Evolutionary conservation across 208 protist species (phyloP), one percentile per base, ranked within the genome.

Genomic region (Acanthamoeba triangularis): DNA sequence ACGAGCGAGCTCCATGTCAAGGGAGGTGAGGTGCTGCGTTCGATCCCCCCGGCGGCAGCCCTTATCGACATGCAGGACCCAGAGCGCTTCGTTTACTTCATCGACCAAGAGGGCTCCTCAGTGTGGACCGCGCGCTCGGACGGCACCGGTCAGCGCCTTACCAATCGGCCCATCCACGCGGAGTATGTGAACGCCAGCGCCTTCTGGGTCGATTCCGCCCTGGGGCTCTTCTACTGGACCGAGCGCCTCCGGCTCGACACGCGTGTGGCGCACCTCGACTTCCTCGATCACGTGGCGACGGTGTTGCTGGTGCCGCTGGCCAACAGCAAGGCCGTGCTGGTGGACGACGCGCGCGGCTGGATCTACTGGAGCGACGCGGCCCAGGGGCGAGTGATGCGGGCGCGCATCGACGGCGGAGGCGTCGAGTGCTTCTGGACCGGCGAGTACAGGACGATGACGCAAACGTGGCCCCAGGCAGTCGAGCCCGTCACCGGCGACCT

Each of bases 121-220:
- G 10, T 78, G 13, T 78, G 69, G 69, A 78, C 69, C 10, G 69
- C 69, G 16, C n/a, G 25, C n/a, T 78, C 69, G 37, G 69, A 78
- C 30, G 69, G 69, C 69, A 78, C 69, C 30, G 69, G 69, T n/a
- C 25, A 44, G 37, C 69, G 69, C 7, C 8, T 78, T 1, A 78
- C 69, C 1, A 7, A 44, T 10, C 69, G 69, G 8, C 7, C 69
- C 69, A 25, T 78, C 69, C 30, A n/a, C 69, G 30, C 30, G 10
- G 69, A 78, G 30, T 10, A 78, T 30, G 69, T 78, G 10, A 25
- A 35, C 8, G 69, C 69, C 30, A 44, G 14, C 7, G 69, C 69
- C 69, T 44, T 78, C 69, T 78, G 69, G 69, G 69, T 78, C 33
- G 69, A 78, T n/a, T 78, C 69, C 11, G 69, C 30, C 25, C n/a